Evolutionary conservation across 2,329 filamentous ascomycete genomes (phyloP).

Genomic region (Fusarium stilboides): DNA sequence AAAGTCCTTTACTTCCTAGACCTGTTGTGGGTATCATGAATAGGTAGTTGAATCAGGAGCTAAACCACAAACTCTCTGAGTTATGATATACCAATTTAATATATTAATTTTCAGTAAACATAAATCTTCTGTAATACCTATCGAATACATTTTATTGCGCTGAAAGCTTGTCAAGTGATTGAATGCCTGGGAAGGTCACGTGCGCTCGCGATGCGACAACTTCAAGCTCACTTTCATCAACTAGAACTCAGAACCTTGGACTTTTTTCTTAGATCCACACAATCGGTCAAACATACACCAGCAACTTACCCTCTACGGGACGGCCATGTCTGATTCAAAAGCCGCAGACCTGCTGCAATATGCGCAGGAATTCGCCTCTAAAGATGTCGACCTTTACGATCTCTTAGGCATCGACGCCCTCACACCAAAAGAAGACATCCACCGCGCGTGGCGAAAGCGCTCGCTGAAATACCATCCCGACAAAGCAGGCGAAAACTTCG

Average conservation of each 20-base stretch:
- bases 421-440: conserved; percentile 79
- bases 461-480: conserved; percentile 95
- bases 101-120: background rate
- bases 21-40: too few species aligned
- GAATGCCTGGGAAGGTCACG: conserved; percentile 21
- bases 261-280: background rate
- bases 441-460: conserved; percentile 86
- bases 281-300: conserved; percentile 1
- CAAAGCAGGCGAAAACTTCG: conserved; percentile 83
- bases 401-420: conserved; percentile 78
- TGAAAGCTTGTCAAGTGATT: background rate
- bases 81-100: background rate
- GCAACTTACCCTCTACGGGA: background rate
- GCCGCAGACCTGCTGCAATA: conserved; percentile 66
- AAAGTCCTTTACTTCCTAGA: too few species aligned
- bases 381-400: conserved; percentile 82
- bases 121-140: background rate
- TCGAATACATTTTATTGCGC: background rate
- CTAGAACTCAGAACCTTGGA: background rate
- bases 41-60: background rate
- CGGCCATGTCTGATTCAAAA: conserved; percentile 54
- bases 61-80: background rate
- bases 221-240: conserved; percentile 14
- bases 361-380: conserved; percentile 72
- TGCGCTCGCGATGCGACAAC: conserved; percentile 37